A percentile compares a stretch with the other conserved stretches of the same genome.
Evolutionary conservation across 2,329 filamentous ascomycete genomes (phyloP).

Genomic region (Botryotinia narcissicola): DNA sequence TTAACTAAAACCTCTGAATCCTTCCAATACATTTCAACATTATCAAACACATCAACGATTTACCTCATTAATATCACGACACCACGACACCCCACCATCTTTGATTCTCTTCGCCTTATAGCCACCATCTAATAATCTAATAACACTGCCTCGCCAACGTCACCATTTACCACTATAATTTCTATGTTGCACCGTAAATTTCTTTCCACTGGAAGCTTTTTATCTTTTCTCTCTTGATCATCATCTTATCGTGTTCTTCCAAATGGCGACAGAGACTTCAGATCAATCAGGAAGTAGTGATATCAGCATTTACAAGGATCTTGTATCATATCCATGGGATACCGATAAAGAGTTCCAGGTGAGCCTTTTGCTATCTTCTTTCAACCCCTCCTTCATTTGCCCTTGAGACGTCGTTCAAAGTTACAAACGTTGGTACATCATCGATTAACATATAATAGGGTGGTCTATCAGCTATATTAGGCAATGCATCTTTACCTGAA

Average conservation of each 20-base stretch:
- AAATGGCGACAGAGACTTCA: background rate
- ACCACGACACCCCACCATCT: background rate
- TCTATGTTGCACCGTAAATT: no score
- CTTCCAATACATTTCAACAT: background rate
- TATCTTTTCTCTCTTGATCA: background rate
- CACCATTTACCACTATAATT: background rate
- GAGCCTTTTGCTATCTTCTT: conserved; percentile 20
- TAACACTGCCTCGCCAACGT: background rate
- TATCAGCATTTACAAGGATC: conserved; percentile 53
- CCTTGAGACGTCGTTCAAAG: background rate
- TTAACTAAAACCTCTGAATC: background rate
- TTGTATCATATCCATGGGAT: conserved; percentile 66
- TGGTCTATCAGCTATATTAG: conserved; percentile 63
- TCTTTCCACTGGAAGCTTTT: background rate
- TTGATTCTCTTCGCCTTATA: background rate
- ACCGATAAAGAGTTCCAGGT: conserved; percentile 68
- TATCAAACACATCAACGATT: background rate
- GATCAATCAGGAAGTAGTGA: background rate
- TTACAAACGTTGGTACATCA: background rate
- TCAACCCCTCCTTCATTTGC: background rate
- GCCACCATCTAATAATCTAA: background rate
- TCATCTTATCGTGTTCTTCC: background rate
- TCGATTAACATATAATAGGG: conserved; percentile 41
- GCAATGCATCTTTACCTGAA: conserved; percentile 53
- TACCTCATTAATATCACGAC: background rate